Evolutionary conservation across 192 early-diverging fungal species (phyloP).

Genomic region (Phlyctochytrium planicorne): DNA sequence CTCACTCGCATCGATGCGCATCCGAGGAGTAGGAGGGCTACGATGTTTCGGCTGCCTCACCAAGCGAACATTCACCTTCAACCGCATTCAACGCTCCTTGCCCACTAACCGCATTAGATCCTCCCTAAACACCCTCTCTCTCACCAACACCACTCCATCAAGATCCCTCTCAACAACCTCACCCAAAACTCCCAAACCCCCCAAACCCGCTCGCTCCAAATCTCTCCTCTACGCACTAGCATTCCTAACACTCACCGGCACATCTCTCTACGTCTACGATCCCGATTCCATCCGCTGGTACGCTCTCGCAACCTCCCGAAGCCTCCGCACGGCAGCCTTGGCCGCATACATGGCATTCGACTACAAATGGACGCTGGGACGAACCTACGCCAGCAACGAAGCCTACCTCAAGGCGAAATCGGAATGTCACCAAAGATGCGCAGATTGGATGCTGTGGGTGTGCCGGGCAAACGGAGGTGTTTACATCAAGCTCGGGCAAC

Average conservation of each 20-base stretch:
- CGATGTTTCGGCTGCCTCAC: no score
- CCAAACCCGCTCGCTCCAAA: no score
- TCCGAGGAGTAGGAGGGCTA: no score
- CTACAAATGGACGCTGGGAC: constrained; percentile 54
- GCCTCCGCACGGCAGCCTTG: background rate
- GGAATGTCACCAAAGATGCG: constrained; percentile 65
- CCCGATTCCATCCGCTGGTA: background rate
- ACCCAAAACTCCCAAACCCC: no score
- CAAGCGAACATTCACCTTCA: no score
- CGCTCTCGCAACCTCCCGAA: background rate
- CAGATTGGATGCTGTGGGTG: constrained; percentile 60
- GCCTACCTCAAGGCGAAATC: constrained; percentile 41
- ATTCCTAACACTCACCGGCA: background rate
- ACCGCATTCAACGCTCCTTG: no score
- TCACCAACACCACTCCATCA: no score
- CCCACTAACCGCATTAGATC: no score
- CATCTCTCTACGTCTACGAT: background rate
- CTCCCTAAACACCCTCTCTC: no score
- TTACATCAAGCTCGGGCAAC: constrained; percentile 88
- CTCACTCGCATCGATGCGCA: no score
- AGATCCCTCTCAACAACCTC: no score
- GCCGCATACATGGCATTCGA: constrained; percentile 41
- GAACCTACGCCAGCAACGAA: constrained; percentile 17
- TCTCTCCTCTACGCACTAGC: background rate
- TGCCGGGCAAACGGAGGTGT: constrained; percentile 73